A percentile compares a stretch with the other conserved stretches of the same genome.
Evolutionary conservation across 202 grass and related monocot species (phyloP).

Genomic region (Elaeis oleifera): DNA sequence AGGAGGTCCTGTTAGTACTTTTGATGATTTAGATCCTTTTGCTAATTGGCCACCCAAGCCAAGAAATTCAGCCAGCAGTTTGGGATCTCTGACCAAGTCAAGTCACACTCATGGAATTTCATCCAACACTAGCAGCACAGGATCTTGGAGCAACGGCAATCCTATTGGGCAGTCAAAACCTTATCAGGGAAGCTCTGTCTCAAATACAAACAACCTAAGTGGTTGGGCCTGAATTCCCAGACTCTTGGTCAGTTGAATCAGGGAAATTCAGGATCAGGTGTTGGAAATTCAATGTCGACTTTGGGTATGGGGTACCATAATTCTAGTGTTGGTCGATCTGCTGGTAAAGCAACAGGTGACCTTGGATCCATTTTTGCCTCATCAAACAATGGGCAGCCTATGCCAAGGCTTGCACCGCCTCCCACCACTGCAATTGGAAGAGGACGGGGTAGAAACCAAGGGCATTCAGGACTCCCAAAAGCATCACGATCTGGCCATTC

Average conservation of each 20-base stretch:
- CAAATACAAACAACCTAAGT: conserved; percentile 15
- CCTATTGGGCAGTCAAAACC: conserved; percentile 44
- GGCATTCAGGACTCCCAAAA: conserved; percentile 59
- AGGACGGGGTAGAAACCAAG: conserved; percentile 87
- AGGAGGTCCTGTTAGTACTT: conserved; percentile 25
- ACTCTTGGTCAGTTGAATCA: conserved; percentile 31
- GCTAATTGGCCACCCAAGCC: conserved; percentile 87
- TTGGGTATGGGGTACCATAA: conserved; percentile 19
- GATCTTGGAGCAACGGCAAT: conserved; percentile 32
- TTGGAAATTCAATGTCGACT: conserved; percentile 45
- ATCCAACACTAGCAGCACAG: conserved; percentile 29
- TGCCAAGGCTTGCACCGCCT: conserved; percentile 81
- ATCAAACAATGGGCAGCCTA: conserved; percentile 26
- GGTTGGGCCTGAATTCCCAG: conserved; percentile 7
- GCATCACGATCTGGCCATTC: conserved; percentile 47
- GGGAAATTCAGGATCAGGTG: conserved; percentile 31
- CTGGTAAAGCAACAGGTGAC: conserved; percentile 34
- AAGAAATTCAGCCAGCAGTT: conserved; percentile 29
- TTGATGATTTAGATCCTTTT: conserved; percentile 90
- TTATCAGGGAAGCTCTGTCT: conserved; percentile 37
- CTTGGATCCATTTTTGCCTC: conserved; percentile 42
- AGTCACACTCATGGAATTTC: conserved; percentile 38
- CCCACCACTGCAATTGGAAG: conserved; percentile 70
- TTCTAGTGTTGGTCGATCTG: conserved; percentile 27
- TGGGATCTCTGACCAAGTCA: conserved; percentile 21